Evolutionary conservation across 208 protist species (phyloP), one percentile per base, ranked within the genome.

Genomic region (Endotrypanum monterogeii): DNA sequence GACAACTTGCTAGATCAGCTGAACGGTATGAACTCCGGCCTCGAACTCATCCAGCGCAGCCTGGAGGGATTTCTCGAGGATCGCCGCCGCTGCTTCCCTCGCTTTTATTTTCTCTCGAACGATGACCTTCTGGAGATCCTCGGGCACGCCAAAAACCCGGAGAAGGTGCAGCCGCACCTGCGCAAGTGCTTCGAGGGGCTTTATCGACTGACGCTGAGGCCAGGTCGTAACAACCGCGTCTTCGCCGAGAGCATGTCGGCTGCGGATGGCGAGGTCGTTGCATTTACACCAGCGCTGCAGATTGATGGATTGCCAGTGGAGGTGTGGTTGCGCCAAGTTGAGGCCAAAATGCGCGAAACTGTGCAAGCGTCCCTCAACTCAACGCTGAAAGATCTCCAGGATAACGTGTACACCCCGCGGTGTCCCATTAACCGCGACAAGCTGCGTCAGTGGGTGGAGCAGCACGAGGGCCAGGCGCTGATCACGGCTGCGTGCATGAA

Each of bases 91-190:
- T 78, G 92, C 56, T 99, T 99, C 86, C 98, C 98, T 41, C 91
- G 98, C 39, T 99, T 99, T 82, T 99, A 99, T 86, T 99, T 99
- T 65, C 74, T 99, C 23, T 99, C 98, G 6, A 98, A 99, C 78
- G 95, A 99, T 80, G 98, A 99, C 80, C 73, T 99, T 73, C 89
- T 99, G 25, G 98, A 99, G 89, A 99, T 99, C 66, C 87, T 99
- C 8, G 98, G 98, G 9, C 96, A 99, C 89, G 90, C 93, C 54
- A 97, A 98, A 66, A 98, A 99, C 65, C 98, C 98, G 2, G 76
- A 89, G 68, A 98, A 98, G 81, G 97, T 99, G 65, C 96, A 99
- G 92, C 91, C 91, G 46, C 98, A 99, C 82, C 80, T 99, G 55
- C 94, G 97, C 65, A 99, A 99, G 88, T 99, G 96, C 88, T 99